Conservation (phyloP, 441 rosid genomes). For the Omphalea diandra region DNA sequence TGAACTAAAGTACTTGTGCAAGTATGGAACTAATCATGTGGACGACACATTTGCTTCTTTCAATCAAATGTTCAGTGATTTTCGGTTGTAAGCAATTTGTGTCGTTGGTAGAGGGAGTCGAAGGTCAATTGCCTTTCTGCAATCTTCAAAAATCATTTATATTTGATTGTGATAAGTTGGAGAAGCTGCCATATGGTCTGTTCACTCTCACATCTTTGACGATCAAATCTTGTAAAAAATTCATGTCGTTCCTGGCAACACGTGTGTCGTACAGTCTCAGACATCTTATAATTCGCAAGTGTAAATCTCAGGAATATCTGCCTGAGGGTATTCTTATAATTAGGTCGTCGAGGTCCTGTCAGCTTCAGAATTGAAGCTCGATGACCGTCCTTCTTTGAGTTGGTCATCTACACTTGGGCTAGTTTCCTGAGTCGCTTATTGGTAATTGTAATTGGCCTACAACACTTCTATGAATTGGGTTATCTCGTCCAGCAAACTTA, state of each 20-base stretch:
- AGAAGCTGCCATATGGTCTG: slow-evolving; percentile 1
- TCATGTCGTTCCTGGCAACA: not conserved
- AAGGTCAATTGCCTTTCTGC: not conserved
- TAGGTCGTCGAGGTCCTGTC: not conserved
- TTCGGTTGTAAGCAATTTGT: not conserved
- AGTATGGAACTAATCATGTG: not conserved
- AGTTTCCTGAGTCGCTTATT: slow-evolving; percentile 13
- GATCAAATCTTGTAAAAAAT: not conserved
- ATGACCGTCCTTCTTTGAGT: not conserved
- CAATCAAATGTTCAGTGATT: not conserved
- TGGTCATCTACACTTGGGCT: not conserved
- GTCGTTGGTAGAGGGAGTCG: not conserved
- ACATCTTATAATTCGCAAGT: not conserved
- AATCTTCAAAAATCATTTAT: not conserved
- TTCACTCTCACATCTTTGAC: not conserved
- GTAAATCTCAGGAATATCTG: not conserved
- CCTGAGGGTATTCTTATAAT: not conserved
- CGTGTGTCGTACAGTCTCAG: not conserved
- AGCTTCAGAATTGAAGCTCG: not conserved
- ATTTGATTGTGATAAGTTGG: not conserved
- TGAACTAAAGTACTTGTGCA: not conserved
- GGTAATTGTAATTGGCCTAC: slow-evolving; percentile 9
- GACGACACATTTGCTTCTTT: not conserved
- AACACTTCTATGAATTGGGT: not conserved
- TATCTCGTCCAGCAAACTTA: slow-evolving; percentile 16